These are phyloP conservation scores for Penicillium sp. DNA, from an alignment of 2,329 filamentous ascomycete species.

Conservation along the genomic window DNA sequence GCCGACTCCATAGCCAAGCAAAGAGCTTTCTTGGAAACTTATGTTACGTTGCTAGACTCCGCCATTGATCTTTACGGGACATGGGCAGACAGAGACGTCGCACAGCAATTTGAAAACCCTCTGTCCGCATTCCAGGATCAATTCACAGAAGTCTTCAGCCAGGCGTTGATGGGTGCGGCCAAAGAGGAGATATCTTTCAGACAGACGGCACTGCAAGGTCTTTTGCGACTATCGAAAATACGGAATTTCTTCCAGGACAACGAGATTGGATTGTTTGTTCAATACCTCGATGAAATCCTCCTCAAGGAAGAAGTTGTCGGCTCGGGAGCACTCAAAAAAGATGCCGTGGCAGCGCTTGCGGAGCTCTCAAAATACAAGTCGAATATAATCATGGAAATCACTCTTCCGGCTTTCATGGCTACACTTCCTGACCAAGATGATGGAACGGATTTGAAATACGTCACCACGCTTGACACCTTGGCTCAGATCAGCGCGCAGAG, in stretches of 20 bases:
- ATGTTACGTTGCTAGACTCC: constrained; percentile 57
- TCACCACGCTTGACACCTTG: constrained; percentile 59
- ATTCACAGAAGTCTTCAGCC: constrained; percentile 53
- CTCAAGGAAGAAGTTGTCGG: constrained; percentile 56
- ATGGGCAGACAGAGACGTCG: constrained; percentile 46
- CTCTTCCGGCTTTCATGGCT: constrained; percentile 63
- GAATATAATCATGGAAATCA: constrained; percentile 59
- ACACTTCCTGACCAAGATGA: constrained; percentile 56
- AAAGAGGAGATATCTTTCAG: constrained; percentile 52
- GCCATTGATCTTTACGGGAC: constrained; percentile 55
- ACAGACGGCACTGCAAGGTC: constrained; percentile 44
- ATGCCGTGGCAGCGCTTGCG: constrained; percentile 56
- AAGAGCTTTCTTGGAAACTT: constrained; percentile 58
- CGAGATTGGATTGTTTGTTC: constrained; percentile 51
- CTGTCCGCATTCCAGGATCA: constrained; percentile 48
- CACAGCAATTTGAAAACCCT: constrained; percentile 37
- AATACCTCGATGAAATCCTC: constrained; percentile 59
- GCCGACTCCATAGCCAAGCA: constrained; percentile 61
- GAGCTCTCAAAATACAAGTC: constrained; percentile 61
- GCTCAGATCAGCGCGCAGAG: constrained; percentile 61
- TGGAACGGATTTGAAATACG: constrained; percentile 45
- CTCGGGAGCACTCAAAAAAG: constrained; percentile 55
- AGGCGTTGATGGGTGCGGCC: constrained; percentile 50
- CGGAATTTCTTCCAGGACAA: constrained; percentile 48
- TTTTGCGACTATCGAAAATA: constrained; percentile 45